Evolutionary conservation across 164 flowering plant genomes (phyloP).

Genomic region (Houttuynia cordata): DNA sequence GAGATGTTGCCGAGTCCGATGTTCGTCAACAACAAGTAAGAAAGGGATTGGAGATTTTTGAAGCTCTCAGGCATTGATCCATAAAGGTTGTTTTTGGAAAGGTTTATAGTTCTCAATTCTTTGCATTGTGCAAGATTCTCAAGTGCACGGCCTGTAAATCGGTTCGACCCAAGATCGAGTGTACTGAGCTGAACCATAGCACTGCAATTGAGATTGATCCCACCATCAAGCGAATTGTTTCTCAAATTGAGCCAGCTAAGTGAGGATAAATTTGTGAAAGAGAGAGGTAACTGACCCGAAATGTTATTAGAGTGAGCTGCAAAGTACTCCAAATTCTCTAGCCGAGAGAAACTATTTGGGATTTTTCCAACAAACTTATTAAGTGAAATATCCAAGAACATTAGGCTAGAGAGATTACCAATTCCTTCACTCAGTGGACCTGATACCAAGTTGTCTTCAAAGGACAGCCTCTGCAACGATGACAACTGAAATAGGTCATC

Average conservation of each 20-base stretch:
- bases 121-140: constrained; percentile 37
- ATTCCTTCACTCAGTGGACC: constrained; percentile 42
- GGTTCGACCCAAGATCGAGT: constrained; percentile 75
- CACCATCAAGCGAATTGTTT: constrained; percentile 53
- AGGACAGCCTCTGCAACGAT: constrained; percentile 40
- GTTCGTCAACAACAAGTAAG: constrained; percentile 57
- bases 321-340: constrained; percentile 19
- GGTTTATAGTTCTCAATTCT: constrained; percentile 37
- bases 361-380: constrained; percentile 38
- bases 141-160: constrained; percentile 43
- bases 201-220: constrained; percentile 36
- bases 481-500: constrained; percentile 35
- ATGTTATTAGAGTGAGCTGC: constrained; percentile 37
- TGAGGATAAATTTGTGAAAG: constrained; percentile 35
- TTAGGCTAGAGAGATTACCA: constrained; percentile 43
- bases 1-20: constrained; percentile 46
- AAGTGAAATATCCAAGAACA: constrained; percentile 33
- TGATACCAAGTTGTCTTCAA: constrained; percentile 40
- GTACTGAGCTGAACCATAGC: constrained; percentile 34
- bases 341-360: constrained; percentile 36
- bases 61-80: constrained; percentile 47
- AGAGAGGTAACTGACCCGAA: constrained; percentile 32
- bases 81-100: constrained; percentile 43
- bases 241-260: constrained; percentile 33
- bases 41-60: constrained; percentile 36